Base-by-base conservation (phyloP, 257 asterid genomes). In the Salvia hispanica region DNA sequence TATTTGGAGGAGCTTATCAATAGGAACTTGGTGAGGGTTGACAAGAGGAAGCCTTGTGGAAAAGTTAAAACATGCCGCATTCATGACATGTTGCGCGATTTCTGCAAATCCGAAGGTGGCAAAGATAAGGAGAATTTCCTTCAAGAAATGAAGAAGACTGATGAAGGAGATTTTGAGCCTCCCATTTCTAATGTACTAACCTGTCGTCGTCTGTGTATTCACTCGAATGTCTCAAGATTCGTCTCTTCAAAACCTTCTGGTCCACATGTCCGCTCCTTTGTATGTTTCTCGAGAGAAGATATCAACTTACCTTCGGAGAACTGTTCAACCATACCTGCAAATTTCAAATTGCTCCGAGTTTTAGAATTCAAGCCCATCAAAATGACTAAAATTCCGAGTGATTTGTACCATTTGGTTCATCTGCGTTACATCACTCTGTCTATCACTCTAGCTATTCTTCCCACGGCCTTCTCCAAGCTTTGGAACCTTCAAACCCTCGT, bases 401-500 rank as follows among this genome's bases (percentile, higher is more conserved):
- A 78, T 8, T 47, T 81, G 7, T 56, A 64, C 46, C 61, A 73
- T 25, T 51, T 81, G 74, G 61, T 74, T 74, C 78, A 74, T 45
- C 18, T 55, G 76, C 76, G 86, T 76, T 81, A 80, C 69, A 46
- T 82, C 21, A 58, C 79, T 2, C 7, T 80, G 4, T 76, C 90
- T 7, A 57, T 69, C 62, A 69, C 70, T 25, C 52, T 63, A 11
- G 10, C 64, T 0, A 25, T 60, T 66, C 79, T 86, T 51, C 90
- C 88, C 0, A 0, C 25, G 3, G 36, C 74, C 13, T 71, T 86
- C 57, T 71, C 82, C 13, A 74, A 73, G 10, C 84, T 86, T 9
- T 76, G 85, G 88, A 84, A 77, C 64, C 6, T 86, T 0, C 83
- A 86, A 9, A 84, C 94, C 5, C 73, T 86, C 13, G 10, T 84